Evolutionary conservation across 305 asterid genomes (phyloP).

Genomic region (Rubia balearica): DNA sequence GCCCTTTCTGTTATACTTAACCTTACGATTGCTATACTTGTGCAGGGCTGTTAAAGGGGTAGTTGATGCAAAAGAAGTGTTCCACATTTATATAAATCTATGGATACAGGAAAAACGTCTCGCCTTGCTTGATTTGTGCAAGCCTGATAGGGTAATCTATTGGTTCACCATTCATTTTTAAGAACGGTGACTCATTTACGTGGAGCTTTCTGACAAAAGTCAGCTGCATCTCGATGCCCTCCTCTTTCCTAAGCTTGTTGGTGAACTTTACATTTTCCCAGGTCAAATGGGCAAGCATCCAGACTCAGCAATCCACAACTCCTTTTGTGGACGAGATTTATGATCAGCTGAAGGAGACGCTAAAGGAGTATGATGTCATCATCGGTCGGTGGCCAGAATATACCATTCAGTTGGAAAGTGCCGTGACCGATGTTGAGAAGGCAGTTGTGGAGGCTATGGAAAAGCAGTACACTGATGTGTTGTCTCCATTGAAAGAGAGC

Average conservation of each 20-base stretch:
- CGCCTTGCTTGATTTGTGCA: conserved; percentile 73
- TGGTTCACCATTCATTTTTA: not conserved
- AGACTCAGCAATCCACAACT: conserved; percentile 43
- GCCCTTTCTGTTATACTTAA: not conserved
- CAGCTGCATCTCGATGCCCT: not conserved
- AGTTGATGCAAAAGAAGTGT: conserved; percentile 85
- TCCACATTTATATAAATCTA: conserved; percentile 54
- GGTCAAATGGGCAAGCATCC: conserved; percentile 56
- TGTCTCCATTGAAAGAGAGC: conserved; percentile 75
- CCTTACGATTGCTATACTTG: conserved; percentile 16
- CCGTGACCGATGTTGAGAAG: conserved; percentile 87
- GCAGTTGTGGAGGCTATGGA: conserved; percentile 77
- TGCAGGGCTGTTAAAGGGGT: conserved; percentile 81
- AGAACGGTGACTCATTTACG: not conserved
- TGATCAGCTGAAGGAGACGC: conserved; percentile 62
- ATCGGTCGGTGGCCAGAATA: conserved; percentile 95
- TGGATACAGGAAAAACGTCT: conserved; percentile 93
- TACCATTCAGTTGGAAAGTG: conserved; percentile 64
- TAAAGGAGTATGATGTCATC: conserved; percentile 66
- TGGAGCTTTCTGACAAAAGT: not conserved
- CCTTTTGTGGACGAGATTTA: conserved; percentile 73
- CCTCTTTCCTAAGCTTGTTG: conserved; percentile 1
- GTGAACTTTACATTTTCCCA: conserved; percentile 25
- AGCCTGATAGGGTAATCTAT: conserved; percentile 64
- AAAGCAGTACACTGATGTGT: conserved; percentile 67